Conservation (phyloP, 352 stramenopile genomes). For the Globisporangium canariense region DNA sequence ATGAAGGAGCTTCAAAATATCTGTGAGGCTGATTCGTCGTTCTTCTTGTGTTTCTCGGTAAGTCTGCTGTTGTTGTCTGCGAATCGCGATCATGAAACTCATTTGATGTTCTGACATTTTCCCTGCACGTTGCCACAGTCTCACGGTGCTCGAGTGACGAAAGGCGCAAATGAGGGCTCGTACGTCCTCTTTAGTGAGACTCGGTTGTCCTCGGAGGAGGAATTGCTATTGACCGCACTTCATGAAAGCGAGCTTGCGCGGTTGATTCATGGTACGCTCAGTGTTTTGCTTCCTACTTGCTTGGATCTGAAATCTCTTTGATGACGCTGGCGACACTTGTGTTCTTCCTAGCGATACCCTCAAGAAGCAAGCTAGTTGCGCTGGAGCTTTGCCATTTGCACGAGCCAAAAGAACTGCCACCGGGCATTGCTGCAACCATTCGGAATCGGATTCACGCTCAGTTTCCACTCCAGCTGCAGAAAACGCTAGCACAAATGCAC, state of each 20-base stretch:
- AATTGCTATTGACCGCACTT: slow-evolving; percentile 60
- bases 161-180: slow-evolving; percentile 52
- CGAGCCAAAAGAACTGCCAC: slow-evolving; percentile 39
- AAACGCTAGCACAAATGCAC: slow-evolving; percentile 26
- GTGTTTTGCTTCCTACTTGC: background rate
- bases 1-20: slow-evolving; percentile 58
- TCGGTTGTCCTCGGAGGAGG: slow-evolving; percentile 63
- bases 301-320: background rate
- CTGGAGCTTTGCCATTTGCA: slow-evolving; percentile 65
- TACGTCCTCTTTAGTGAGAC: slow-evolving; percentile 74
- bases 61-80: background rate
- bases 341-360: slow-evolving; percentile 39
- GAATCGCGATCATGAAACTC: background rate
- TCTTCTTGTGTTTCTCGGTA: slow-evolving; percentile 69
- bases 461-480: slow-evolving; percentile 33
- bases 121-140: slow-evolving; percentile 25
- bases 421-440: slow-evolving; percentile 35
- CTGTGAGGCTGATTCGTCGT: slow-evolving; percentile 36
- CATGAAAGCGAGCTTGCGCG: slow-evolving; percentile 58
- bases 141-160: slow-evolving; percentile 58
- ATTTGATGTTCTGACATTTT: background rate
- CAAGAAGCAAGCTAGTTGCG: slow-evolving; percentile 57
- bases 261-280: slow-evolving; percentile 47
- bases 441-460: slow-evolving; percentile 41
- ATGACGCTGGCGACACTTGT: background rate